phyloP scores from a whole-genome alignment of 2,329 filamentous ascomycete species.

The Botrytis byssoidea region DNA sequence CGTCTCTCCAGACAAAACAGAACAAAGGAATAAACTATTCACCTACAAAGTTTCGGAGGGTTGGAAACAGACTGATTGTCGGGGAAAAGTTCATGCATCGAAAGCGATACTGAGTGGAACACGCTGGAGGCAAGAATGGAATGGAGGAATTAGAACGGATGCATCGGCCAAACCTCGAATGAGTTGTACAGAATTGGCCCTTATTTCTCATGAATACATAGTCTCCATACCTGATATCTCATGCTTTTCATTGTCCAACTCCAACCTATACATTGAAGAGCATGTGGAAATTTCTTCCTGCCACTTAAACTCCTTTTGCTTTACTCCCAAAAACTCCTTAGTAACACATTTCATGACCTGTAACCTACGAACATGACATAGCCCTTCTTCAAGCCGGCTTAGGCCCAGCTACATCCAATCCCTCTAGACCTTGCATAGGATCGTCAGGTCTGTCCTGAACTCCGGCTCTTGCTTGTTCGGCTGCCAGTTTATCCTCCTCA shows the following conservation, averaged over 20 bases:
- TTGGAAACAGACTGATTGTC: conserved; percentile 16
- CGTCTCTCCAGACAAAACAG: conserved; percentile 71
- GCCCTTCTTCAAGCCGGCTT: conserved; percentile 61
- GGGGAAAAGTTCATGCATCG: conserved; percentile 1
- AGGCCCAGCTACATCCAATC: conserved; percentile 89
- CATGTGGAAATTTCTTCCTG: background rate
- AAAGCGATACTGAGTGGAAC: background rate
- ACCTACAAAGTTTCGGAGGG: conserved; percentile 17
- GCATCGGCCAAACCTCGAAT: conserved; percentile 13
- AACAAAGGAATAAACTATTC: conserved; percentile 34
- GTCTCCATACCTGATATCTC: conserved; percentile 16
- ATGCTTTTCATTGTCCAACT: conserved; percentile 1
- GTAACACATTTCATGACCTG: conserved; percentile 22
- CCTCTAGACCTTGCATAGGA: conserved; percentile 94
- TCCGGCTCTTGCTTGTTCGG: conserved; percentile 52
- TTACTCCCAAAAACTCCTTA: conserved; percentile 28
- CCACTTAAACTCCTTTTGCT: conserved; percentile 21
- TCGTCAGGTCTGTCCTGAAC: conserved; percentile 63
- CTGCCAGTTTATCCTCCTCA: conserved; percentile 70
- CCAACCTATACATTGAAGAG: background rate
- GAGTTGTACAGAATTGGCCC: conserved; percentile 22
- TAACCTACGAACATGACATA: background rate
- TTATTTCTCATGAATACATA: conserved; percentile 30
- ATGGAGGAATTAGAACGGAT: conserved; percentile 13
- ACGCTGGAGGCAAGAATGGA: conserved; percentile 16